phyloP scores from a whole-genome alignment of 2,329 filamentous ascomycete species.

The Claviceps sp. region DNA sequence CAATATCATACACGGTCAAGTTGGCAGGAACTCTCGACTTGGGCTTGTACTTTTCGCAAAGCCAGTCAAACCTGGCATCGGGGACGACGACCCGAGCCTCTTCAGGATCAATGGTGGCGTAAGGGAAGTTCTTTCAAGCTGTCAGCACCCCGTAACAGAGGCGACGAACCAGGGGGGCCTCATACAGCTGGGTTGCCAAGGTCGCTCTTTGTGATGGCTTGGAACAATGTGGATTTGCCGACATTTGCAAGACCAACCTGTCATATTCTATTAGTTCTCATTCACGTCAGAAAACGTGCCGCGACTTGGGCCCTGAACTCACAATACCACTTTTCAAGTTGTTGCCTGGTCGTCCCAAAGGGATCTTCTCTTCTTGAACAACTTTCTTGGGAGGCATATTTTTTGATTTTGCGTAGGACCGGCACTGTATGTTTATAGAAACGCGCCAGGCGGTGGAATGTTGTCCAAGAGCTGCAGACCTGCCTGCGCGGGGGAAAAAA shows the following conservation, averaged over 20 bases:
- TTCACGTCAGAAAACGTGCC: neutral
- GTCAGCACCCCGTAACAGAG: slow-evolving; percentile 26
- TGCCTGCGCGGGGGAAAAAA: slow-evolving; percentile 47
- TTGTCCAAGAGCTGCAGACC: slow-evolving; percentile 46
- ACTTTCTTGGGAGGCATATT: slow-evolving; percentile 94
- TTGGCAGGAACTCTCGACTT: slow-evolving; percentile 96
- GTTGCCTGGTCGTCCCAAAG: slow-evolving; percentile 91
- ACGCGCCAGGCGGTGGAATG: slow-evolving; percentile 39
- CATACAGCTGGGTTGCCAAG: slow-evolving; percentile 92
- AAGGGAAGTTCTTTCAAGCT: slow-evolving; percentile 75
- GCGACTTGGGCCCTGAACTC: slow-evolving; percentile 23
- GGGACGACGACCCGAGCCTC: slow-evolving; percentile 95
- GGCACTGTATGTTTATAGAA: slow-evolving; percentile 34
- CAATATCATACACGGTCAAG: slow-evolving; percentile 97
- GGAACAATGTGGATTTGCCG: slow-evolving; percentile 98
- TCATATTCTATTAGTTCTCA: slow-evolving; percentile 2
- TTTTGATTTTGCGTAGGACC: slow-evolving; percentile 48
- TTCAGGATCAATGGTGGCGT: slow-evolving; percentile 97
- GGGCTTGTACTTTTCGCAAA: slow-evolving; percentile 91
- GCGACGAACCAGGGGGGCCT: slow-evolving; percentile 20
- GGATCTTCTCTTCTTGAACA: slow-evolving; percentile 86
- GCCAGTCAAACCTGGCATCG: slow-evolving; percentile 91
- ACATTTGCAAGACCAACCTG: slow-evolving; percentile 98
- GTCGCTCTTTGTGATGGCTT: slow-evolving; percentile 95
- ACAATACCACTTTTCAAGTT: slow-evolving; percentile 99